These are phyloP conservation scores for Ziziphus jujuba DNA, from an alignment of 306 rosid genomes.

Conservation along the genomic window DNA sequence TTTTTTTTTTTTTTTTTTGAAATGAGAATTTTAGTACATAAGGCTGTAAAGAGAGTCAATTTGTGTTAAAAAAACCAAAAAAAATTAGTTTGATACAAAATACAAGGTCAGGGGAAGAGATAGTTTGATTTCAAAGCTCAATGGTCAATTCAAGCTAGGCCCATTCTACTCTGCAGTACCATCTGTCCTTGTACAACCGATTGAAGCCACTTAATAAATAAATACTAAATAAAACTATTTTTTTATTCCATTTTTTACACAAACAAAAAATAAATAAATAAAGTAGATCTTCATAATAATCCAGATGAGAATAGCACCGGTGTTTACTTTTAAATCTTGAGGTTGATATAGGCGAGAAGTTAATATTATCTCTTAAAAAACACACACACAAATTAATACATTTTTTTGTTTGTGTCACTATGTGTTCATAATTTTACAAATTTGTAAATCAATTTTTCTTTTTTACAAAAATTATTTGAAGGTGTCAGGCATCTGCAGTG, in stretches of 20 bases:
- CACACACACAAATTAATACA: too few relatives aligned
- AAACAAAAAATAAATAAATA: not conserved
- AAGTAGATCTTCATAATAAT: too few relatives aligned
- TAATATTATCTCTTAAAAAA: too few relatives aligned
- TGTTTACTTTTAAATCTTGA: too few relatives aligned
- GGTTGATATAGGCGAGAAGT: too few relatives aligned
- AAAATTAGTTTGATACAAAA: not conserved
- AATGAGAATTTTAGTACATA: not conserved
- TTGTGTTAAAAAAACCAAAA: not conserved
- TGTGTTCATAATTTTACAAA: not conserved
- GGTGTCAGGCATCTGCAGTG: not conserved
- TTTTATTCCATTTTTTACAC: not conserved
- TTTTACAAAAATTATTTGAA: not conserved
- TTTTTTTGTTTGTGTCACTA: not conserved
- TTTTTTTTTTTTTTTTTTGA: too few relatives aligned
- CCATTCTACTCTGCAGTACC: slow-evolving; percentile 1
- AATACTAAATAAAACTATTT: not conserved
- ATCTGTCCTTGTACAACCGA: slow-evolving; percentile 7
- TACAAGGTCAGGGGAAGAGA: not conserved
- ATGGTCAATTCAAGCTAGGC: not conserved
- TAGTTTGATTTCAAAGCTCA: slow-evolving; percentile 12
- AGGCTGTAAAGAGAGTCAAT: not conserved
- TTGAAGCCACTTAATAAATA: not conserved
- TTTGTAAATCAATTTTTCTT: too few relatives aligned
- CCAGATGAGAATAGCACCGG: too few relatives aligned